Evolutionary conservation across 176 grass and related monocot species (phyloP).

Genomic region (Oryza longistaminata): DNA sequence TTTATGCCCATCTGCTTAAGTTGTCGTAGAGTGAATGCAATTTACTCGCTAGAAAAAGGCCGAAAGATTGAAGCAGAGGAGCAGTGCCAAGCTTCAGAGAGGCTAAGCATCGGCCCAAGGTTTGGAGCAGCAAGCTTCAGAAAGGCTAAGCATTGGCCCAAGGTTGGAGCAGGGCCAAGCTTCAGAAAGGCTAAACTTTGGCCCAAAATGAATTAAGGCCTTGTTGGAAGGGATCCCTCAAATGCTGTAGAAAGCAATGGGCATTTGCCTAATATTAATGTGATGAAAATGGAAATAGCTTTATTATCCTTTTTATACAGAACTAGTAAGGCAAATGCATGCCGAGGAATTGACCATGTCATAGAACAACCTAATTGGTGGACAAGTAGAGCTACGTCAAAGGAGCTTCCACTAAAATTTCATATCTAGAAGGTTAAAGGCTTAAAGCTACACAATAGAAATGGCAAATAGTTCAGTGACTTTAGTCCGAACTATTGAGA

Average conservation of each 20-base stretch:
- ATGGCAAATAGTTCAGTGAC: neutral
- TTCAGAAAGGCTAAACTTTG: too few species aligned
- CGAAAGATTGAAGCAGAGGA: neutral
- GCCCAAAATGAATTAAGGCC: neutral
- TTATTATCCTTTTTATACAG: neutral
- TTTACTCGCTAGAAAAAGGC: neutral
- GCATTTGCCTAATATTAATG: neutral
- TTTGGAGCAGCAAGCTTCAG: too few species aligned
- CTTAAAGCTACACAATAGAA: neutral
- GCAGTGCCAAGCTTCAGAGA: too few species aligned
- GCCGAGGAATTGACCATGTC: neutral
- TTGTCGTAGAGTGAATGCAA: too few species aligned
- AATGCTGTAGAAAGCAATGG: too few species aligned
- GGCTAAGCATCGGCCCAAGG: too few species aligned
- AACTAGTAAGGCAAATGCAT: neutral
- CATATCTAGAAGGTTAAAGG: neutral
- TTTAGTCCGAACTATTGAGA: neutral
- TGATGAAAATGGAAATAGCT: neutral
- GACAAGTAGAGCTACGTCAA: neutral
- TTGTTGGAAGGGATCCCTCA: neutral
- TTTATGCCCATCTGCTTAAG: too few species aligned
- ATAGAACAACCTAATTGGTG: neutral
- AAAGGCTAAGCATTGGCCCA: too few species aligned
- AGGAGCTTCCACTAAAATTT: too few species aligned
- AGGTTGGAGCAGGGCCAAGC: too few species aligned